Percentiles rank a stretch among this genome's conserved stretches.
These are phyloP conservation scores for Trichosporon asahii DNA, from an alignment of 1,284 basidiomycete species.

Conservation along the genomic window DNA sequence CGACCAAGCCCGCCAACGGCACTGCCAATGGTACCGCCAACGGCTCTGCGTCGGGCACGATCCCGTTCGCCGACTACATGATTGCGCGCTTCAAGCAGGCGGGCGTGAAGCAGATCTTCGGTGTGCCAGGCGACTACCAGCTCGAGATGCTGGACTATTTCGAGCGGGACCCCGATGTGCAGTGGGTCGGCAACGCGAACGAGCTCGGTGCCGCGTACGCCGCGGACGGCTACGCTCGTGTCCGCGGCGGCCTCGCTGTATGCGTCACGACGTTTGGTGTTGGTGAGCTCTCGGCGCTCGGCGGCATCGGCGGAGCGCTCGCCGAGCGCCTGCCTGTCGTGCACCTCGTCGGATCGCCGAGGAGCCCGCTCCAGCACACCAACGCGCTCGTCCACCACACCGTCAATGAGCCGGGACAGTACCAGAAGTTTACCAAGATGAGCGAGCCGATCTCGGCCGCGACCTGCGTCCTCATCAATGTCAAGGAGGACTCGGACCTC, in stretches of 20 bases:
- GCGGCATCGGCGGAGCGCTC: constrained; percentile 55
- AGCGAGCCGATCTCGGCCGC: constrained; percentile 73
- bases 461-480: constrained; percentile 59
- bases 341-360: constrained; percentile 85
- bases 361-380: constrained; percentile 69
- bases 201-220: constrained; percentile 85
- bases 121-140: constrained; percentile 91
- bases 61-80: constrained; percentile 56
- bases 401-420: constrained; percentile 19
- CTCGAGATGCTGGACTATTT: constrained; percentile 72
- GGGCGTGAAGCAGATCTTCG: constrained; percentile 64
- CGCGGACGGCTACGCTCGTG: constrained; percentile 89
- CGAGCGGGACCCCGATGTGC: constrained; percentile 71
- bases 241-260: constrained; percentile 72
- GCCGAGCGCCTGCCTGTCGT: constrained; percentile 88
- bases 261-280: constrained; percentile 78
- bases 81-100: constrained; percentile 60
- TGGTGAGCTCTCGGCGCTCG: constrained; percentile 75
- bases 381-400: constrained; percentile 60
- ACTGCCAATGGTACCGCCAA: too few relatives aligned
- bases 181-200: constrained; percentile 91
- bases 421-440: constrained; percentile 59
- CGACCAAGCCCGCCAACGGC: not conserved
- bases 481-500: constrained; percentile 52
- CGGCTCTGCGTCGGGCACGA: constrained; percentile 7